Percentiles rank a stretch among this genome's conserved stretches.
These are phyloP conservation scores for Plectosphaerella sp. DNA, from an alignment of 2,329 filamentous ascomycete species.

Conservation along the genomic window DNA sequence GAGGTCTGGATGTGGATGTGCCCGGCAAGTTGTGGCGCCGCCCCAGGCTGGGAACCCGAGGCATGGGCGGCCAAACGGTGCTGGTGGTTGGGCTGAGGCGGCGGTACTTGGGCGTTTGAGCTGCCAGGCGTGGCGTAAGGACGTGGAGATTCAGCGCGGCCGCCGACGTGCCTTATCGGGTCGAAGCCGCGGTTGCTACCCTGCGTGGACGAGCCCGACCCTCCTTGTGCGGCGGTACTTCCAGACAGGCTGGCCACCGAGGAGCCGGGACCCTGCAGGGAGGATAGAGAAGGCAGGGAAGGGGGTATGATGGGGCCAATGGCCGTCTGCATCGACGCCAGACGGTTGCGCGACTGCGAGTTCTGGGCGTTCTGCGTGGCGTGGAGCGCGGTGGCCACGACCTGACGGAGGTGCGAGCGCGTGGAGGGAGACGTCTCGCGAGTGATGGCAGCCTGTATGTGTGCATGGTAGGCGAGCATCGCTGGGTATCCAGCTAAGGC, in stretches of 20 bases:
- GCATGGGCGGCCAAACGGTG: background rate
- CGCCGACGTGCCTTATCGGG: background rate
- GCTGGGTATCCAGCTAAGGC: constrained; percentile 42
- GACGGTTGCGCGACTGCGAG: constrained; percentile 28
- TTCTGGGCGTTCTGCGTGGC: constrained; percentile 43
- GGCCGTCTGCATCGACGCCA: constrained; percentile 17
- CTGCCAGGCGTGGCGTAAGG: background rate
- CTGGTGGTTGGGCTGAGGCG: background rate
- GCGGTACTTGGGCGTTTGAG: background rate
- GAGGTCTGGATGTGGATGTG: constrained; percentile 6
- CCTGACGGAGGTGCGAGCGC: constrained; percentile 44
- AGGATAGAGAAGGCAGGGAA: constrained; percentile 2
- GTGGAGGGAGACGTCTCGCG: constrained; percentile 42
- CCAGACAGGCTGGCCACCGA: background rate
- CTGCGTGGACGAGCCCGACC: background rate
- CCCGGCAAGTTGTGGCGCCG: constrained; percentile 4
- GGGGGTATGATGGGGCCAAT: constrained; percentile 5
- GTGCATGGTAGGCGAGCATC: constrained; percentile 41
- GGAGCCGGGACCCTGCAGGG: background rate
- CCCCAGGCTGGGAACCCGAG: background rate
- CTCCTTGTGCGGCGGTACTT: background rate
- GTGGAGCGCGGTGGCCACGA: constrained; percentile 41
- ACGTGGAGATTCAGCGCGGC: background rate
- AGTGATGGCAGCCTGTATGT: constrained; percentile 48
- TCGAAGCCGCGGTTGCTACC: background rate